Evolutionary conservation across 352 stramenopile genomes (phyloP).

Genomic region (Pythium brachiatum): DNA sequence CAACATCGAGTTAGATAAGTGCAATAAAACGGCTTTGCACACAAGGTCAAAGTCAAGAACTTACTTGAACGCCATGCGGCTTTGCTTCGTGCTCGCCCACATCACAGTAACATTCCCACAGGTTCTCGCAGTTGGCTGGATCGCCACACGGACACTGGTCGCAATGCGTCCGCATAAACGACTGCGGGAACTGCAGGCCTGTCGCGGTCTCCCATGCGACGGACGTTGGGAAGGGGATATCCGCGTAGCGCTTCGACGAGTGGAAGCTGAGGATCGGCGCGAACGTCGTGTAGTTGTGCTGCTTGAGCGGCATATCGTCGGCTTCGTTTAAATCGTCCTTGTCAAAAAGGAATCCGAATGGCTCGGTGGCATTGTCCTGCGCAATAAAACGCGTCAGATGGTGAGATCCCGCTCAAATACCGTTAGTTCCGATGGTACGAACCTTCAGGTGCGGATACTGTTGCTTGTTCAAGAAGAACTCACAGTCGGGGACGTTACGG

Average conservation of each 20-base stretch:
- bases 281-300: slow-evolving; percentile 91
- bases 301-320: slow-evolving; percentile 91
- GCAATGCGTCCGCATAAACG: slow-evolving; percentile 87
- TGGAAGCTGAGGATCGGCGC: slow-evolving; percentile 98
- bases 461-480: slow-evolving; percentile 99
- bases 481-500: slow-evolving; percentile 95
- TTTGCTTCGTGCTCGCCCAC: slow-evolving; percentile 52
- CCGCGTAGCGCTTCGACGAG: slow-evolving; percentile 88
- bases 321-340: slow-evolving; percentile 94
- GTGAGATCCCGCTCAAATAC: slow-evolving; percentile 14
- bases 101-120: slow-evolving; percentile 81
- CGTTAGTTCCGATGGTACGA: too few species aligned
- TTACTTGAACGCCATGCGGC: slow-evolving; percentile 60
- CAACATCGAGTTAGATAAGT: neutral
- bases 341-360: slow-evolving; percentile 98
- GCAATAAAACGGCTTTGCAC: neutral
- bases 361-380: slow-evolving; percentile 93
- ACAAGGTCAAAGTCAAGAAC: slow-evolving; percentile 10
- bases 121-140: slow-evolving; percentile 64
- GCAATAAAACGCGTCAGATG: neutral
- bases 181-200: slow-evolving; percentile 89
- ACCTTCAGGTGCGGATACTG: slow-evolving; percentile 99
- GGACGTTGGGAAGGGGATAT: slow-evolving; percentile 98
- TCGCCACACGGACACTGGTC: slow-evolving; percentile 69
- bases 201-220: slow-evolving; percentile 94